A percentile compares a stretch with the other conserved stretches of the same genome.
Conservation (phyloP, 2,329 filamentous ascomycete genomes). For the Aspergillus japonicus region DNA sequence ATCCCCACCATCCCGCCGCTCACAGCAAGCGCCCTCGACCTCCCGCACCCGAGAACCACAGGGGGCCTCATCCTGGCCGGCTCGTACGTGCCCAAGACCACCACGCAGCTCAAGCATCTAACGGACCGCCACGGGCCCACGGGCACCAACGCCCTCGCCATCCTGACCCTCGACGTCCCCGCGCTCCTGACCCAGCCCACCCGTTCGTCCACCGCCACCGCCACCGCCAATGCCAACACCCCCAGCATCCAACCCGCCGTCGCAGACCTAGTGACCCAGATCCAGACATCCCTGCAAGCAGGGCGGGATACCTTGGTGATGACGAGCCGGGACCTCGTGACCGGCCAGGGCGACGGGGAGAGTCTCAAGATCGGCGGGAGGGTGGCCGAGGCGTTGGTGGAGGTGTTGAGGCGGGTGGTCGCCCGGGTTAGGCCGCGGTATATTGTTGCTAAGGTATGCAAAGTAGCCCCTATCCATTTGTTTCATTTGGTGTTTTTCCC, state of each 20-base stretch:
- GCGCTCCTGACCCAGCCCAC: conserved; percentile 45
- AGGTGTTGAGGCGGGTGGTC: conserved; percentile 47
- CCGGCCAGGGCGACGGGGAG: conserved; percentile 49
- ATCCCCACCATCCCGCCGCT: conserved; percentile 55
- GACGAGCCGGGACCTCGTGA: conserved; percentile 57
- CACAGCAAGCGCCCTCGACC: conserved; percentile 39
- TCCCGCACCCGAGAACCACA: conserved; percentile 37
- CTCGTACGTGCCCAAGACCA: conserved; percentile 61
- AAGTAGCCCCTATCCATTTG: too few relatives aligned
- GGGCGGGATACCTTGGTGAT: conserved; percentile 59
- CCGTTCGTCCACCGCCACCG: conserved; percentile 14
- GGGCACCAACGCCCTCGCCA: conserved; percentile 39
- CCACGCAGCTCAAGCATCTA: conserved; percentile 52
- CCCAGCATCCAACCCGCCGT: conserved; percentile 1
- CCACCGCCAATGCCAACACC: too few relatives aligned
- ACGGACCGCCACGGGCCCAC: conserved; percentile 36
- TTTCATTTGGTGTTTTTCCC: too few relatives aligned
- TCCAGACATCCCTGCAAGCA: conserved; percentile 42
- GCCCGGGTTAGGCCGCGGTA: conserved; percentile 51
- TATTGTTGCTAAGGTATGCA: conserved; percentile 51
- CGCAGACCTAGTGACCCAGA: conserved; percentile 31
- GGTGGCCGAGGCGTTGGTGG: conserved; percentile 53
- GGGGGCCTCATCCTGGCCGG: conserved; percentile 58
- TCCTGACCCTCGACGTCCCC: conserved; percentile 51
- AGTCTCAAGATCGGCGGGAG: conserved; percentile 56